Percentiles rank a stretch among this genome's conserved stretches.
Conservation (phyloP, 2,329 filamentous ascomycete genomes). For the Scorias spongiosa region DNA sequence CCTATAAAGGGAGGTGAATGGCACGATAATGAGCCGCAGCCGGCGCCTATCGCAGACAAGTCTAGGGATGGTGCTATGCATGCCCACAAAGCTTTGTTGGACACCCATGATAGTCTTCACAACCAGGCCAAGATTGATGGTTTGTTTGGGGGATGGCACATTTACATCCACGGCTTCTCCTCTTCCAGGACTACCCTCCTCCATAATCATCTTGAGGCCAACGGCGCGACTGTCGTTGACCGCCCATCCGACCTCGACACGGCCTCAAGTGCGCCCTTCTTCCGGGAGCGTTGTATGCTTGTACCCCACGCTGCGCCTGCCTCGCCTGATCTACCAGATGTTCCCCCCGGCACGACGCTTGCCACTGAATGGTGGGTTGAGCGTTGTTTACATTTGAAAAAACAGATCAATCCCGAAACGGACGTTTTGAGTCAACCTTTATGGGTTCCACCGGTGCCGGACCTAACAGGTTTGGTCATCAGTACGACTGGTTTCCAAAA, state of each 20-base stretch:
- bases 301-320: slow-evolving; percentile 21
- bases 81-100: neutral
- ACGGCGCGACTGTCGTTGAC: slow-evolving; percentile 16
- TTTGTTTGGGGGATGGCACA: slow-evolving; percentile 16
- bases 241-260: slow-evolving; percentile 9
- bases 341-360: slow-evolving; percentile 21
- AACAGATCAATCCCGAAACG: slow-evolving; percentile 50
- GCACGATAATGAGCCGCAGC: neutral
- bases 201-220: slow-evolving; percentile 11
- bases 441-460: slow-evolving; percentile 29
- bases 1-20: neutral
- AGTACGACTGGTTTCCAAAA: slow-evolving; percentile 72
- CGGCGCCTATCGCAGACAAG: neutral
- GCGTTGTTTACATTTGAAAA: slow-evolving; percentile 64
- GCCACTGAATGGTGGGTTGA: slow-evolving; percentile 94
- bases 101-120: neutral
- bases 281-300: slow-evolving; percentile 13
- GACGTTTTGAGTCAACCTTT: slow-evolving; percentile 69
- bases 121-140: slow-evolving; percentile 5
- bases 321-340: slow-evolving; percentile 8
- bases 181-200: slow-evolving; percentile 8
- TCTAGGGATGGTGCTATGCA: neutral
- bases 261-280: slow-evolving; percentile 6
- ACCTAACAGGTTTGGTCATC: slow-evolving; percentile 55
- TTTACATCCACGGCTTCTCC: slow-evolving; percentile 16